A percentile compares a stretch with the other conserved stretches of the same genome.
Evolutionary conservation across 306 rosid species (phyloP).

Genomic region (Cucumis cinereus): DNA sequence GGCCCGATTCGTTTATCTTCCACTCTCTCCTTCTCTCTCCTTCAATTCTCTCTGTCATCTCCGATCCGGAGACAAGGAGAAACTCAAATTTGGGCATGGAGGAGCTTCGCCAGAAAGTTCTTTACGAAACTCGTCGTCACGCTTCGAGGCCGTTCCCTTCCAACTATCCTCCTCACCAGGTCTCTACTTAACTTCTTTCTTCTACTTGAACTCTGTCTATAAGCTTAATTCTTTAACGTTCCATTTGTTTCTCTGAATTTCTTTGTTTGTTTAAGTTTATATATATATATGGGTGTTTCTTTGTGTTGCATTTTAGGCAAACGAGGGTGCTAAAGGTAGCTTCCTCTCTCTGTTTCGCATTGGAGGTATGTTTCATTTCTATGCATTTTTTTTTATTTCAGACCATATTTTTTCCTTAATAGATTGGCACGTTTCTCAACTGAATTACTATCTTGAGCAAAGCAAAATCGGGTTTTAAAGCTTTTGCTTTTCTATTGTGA

Average conservation of each 20-base stretch:
- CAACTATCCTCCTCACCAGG: conserved; percentile 53
- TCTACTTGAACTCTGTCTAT: neutral
- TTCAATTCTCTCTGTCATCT: conserved; percentile 8
- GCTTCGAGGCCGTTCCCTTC: conserved; percentile 41
- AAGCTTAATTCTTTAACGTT: neutral
- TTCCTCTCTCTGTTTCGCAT: conserved; percentile 44
- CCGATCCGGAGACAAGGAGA: neutral
- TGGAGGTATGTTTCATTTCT: conserved; percentile 36
- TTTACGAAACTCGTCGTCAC: conserved; percentile 69
- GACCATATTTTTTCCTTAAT: neutral
- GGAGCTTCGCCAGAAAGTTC: conserved; percentile 19
- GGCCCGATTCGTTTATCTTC: neutral
- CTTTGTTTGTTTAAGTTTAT: neutral
- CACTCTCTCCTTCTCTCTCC: neutral
- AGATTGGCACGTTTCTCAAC: neutral
- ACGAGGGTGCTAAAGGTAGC: conserved; percentile 25
- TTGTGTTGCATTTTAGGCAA: conserved; percentile 27
- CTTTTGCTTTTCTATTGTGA: neutral
- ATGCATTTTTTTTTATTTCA: neutral
- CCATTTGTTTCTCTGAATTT: neutral
- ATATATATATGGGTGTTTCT: too few species aligned
- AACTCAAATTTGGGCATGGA: conserved; percentile 30
- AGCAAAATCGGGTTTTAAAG: neutral
- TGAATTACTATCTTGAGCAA: neutral
- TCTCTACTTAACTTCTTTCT: neutral